These are phyloP conservation scores for Pogostemon cablin DNA, from an alignment of 257 asterid species.

Conservation along the genomic window DNA sequence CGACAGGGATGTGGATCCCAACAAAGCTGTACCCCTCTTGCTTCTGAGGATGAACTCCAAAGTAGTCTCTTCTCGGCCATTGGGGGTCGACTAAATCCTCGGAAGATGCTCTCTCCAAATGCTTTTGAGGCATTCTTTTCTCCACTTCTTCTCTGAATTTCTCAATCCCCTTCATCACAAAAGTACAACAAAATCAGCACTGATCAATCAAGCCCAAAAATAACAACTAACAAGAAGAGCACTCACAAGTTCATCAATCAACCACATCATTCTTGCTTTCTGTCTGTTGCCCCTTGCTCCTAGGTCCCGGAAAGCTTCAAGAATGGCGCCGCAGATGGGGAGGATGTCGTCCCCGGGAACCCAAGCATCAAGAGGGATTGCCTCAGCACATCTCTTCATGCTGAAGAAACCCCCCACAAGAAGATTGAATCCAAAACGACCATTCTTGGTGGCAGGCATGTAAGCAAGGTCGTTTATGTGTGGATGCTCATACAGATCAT, in stretches of 20 bases:
- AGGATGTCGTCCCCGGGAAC: conserved; percentile 88
- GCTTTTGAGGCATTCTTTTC: conserved; percentile 72
- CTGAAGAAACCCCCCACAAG: conserved; percentile 97
- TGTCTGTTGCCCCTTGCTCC: conserved; percentile 91
- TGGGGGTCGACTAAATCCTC: conserved; percentile 65
- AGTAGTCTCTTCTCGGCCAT: conserved; percentile 87
- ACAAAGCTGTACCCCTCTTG: conserved; percentile 79
- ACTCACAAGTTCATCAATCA: conserved; percentile 95
- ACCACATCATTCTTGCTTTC: conserved; percentile 98
- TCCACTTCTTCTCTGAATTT: conserved; percentile 82
- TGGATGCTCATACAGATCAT: conserved; percentile 96
- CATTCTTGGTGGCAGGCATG: conserved; percentile 85
- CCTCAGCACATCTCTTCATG: conserved; percentile 90
- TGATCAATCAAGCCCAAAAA: no score
- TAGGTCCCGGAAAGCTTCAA: conserved; percentile 86
- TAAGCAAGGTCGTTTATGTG: conserved; percentile 97
- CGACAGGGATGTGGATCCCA: conserved; percentile 89
- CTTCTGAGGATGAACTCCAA: conserved; percentile 85
- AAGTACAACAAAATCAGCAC: not conserved
- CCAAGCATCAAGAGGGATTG: conserved; percentile 97
- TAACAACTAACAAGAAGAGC: not conserved
- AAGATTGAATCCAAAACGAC: conserved; percentile 80
- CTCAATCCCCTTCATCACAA: conserved; percentile 71
- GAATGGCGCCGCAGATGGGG: conserved; percentile 77
- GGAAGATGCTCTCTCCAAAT: conserved; percentile 69